These are phyloP conservation scores for Xylariaceae sp. DNA, from an alignment of 2,329 filamentous ascomycete genomes.

Conservation along the genomic window DNA sequence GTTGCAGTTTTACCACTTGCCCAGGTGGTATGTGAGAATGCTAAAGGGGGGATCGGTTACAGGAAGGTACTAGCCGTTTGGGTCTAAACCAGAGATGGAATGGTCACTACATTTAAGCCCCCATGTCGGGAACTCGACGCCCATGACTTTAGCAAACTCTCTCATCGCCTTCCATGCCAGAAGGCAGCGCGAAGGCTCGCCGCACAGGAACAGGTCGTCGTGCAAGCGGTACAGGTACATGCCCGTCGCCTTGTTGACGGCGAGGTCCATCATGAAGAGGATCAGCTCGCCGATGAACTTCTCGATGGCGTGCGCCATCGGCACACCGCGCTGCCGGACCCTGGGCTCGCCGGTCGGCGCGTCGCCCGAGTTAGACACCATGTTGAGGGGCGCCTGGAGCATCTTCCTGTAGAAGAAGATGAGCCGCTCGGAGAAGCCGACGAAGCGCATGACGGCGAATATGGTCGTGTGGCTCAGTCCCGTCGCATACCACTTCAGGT, in stretches of 20 bases:
- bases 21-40: too few relatives aligned
- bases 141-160: conserved; percentile 38
- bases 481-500: conserved; percentile 39
- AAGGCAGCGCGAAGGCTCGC: conserved; percentile 35
- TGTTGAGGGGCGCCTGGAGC: conserved; percentile 40
- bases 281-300: conserved; percentile 44
- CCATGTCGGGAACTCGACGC: too few relatives aligned
- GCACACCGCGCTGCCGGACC: conserved; percentile 38
- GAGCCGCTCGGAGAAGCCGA: conserved; percentile 39
- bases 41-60: too few relatives aligned
- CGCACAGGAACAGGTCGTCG: conserved; percentile 45
- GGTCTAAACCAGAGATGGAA: too few relatives aligned
- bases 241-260: conserved; percentile 39
- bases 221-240: conserved; percentile 41
- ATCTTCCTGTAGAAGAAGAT: conserved; percentile 40
- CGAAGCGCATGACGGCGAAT: conserved; percentile 37
- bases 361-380: conserved; percentile 30
- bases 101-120: too few relatives aligned
- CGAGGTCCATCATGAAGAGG: conserved; percentile 41
- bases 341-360: conserved; percentile 29
- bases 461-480: conserved; percentile 40
- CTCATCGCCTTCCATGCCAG: conserved; percentile 39
- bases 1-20: too few relatives aligned
- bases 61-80: too few relatives aligned
- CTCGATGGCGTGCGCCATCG: conserved; percentile 40